Percentiles rank a stretch among this genome's conserved stretches.
Conservation (phyloP, 2,329 filamentous ascomycete genomes). For the Aspergillus felis region DNA sequence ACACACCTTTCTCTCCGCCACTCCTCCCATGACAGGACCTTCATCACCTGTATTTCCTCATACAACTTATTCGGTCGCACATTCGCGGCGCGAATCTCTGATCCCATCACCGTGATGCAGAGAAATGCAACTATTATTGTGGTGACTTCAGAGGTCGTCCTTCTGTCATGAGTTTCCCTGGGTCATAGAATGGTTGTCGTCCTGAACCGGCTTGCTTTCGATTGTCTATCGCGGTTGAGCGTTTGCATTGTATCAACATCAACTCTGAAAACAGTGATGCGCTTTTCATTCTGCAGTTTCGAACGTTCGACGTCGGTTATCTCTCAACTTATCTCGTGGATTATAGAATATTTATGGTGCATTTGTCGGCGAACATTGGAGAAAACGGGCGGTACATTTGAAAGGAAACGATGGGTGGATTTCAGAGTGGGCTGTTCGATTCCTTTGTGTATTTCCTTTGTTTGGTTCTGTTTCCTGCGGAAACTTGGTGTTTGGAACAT, state of each 20-base stretch:
- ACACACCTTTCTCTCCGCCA: conserved; percentile 28
- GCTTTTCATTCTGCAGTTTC: conserved; percentile 9
- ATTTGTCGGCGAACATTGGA: conserved; percentile 11
- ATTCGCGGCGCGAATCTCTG: conserved; percentile 27
- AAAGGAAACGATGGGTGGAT: not conserved
- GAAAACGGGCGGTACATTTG: conserved; percentile 6
- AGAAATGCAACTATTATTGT: not conserved
- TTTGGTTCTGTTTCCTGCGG: not conserved
- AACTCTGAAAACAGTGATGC: not conserved
- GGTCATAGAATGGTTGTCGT: conserved; percentile 7
- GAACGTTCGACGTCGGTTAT: conserved; percentile 3
- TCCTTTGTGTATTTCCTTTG: conserved; percentile 7
- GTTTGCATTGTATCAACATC: conserved; percentile 23
- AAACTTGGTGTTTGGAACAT: not conserved
- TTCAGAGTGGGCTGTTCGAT: conserved; percentile 6
- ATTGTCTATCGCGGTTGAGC: conserved; percentile 25
- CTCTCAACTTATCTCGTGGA: conserved; percentile 2
- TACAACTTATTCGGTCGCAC: conserved; percentile 23
- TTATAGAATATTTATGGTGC: conserved; percentile 1
- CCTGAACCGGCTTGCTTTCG: conserved; percentile 7
- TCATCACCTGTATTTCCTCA: conserved; percentile 33
- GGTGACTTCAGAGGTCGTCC: not conserved
- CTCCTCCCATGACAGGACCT: conserved; percentile 32
- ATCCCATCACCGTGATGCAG: conserved; percentile 18
- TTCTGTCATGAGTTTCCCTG: conserved; percentile 11